Evolutionary conservation across 345 rosid genomes (phyloP).

Genomic region (Hibiscus tridactylites): DNA sequence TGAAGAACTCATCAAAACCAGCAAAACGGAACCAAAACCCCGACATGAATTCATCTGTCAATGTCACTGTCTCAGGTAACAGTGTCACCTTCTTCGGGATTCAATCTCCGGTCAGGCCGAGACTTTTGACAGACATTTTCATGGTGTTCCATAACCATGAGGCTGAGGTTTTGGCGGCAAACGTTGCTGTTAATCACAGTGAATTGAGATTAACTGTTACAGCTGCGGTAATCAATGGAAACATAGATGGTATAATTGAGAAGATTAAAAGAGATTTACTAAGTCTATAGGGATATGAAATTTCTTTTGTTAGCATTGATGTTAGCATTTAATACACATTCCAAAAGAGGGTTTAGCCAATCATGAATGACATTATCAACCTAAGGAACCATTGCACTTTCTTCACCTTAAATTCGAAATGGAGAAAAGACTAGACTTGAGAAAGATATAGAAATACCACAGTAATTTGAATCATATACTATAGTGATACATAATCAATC

Average conservation of each 20-base stretch:
- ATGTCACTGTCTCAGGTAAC: slow-evolving; percentile 4
- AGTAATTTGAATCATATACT: slow-evolving; percentile 1
- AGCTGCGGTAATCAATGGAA: not conserved
- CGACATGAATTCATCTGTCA: not conserved
- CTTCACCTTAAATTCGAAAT: not conserved
- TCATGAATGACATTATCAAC: not conserved
- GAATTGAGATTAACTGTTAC: slow-evolving; percentile 7
- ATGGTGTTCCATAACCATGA: not conserved
- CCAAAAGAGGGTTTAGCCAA: not conserved
- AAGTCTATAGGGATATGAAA: not conserved
- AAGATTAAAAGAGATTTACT: slow-evolving; percentile 8
- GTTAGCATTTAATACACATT: not conserved
- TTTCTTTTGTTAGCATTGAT: not conserved
- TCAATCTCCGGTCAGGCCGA: not conserved
- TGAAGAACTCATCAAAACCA: slow-evolving; percentile 6
- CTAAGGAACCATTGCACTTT: not conserved
- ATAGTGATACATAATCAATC: not conserved
- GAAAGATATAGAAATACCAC: not conserved
- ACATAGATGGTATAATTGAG: not conserved
- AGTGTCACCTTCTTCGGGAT: slow-evolving; percentile 8
- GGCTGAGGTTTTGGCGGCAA: slow-evolving; percentile 14
- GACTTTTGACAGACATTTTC: slow-evolving; percentile 9
- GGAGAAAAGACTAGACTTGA: slow-evolving; percentile 7
- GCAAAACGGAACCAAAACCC: not conserved
- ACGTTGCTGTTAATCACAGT: slow-evolving; percentile 8